These are phyloP conservation scores for Nepenthes mirabilis DNA, from an alignment of 148 eudicot species.

Conservation along the genomic window DNA sequence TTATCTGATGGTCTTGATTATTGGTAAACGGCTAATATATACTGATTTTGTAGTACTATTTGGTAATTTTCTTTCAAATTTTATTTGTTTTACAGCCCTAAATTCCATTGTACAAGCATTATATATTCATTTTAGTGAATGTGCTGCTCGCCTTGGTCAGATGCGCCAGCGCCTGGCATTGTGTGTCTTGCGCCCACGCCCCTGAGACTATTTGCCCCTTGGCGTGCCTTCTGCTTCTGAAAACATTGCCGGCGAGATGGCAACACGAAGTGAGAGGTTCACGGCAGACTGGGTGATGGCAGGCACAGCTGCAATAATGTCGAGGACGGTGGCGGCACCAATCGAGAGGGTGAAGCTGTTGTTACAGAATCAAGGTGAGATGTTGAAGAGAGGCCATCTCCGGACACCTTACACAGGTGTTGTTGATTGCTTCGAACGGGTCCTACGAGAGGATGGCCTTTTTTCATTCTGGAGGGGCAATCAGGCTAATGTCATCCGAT, in stretches of 20 bases:
- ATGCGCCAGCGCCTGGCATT: too few species aligned
- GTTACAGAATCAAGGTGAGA: slow-evolving; percentile 83
- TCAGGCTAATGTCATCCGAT: slow-evolving; percentile 89
- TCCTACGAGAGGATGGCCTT: slow-evolving; percentile 60
- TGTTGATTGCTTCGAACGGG: slow-evolving; percentile 59
- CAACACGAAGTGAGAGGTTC: slow-evolving; percentile 34
- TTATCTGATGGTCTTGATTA: too few species aligned
- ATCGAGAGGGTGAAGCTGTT: slow-evolving; percentile 86
- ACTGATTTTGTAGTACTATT: too few species aligned
- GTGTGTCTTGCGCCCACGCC: too few species aligned
- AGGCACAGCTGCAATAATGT: slow-evolving; percentile 64
- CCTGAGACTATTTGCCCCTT: too few species aligned
- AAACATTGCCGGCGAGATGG: neutral
- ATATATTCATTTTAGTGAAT: too few species aligned
- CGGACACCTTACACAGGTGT: slow-evolving; percentile 55
- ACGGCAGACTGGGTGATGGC: slow-evolving; percentile 66
- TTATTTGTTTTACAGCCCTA: too few species aligned
- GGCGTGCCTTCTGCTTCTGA: too few species aligned
- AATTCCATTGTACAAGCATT: too few species aligned
- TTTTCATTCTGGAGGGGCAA: slow-evolving; percentile 90
- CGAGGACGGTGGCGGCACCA: slow-evolving; percentile 87
- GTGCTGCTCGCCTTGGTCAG: too few species aligned
- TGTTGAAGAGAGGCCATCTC: slow-evolving; percentile 61
- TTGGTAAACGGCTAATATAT: too few species aligned
- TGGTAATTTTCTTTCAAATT: too few species aligned